Evolutionary conservation across 2,329 filamentous ascomycete species (phyloP).

Genomic region (Phaeophleospora eucalypticola): DNA sequence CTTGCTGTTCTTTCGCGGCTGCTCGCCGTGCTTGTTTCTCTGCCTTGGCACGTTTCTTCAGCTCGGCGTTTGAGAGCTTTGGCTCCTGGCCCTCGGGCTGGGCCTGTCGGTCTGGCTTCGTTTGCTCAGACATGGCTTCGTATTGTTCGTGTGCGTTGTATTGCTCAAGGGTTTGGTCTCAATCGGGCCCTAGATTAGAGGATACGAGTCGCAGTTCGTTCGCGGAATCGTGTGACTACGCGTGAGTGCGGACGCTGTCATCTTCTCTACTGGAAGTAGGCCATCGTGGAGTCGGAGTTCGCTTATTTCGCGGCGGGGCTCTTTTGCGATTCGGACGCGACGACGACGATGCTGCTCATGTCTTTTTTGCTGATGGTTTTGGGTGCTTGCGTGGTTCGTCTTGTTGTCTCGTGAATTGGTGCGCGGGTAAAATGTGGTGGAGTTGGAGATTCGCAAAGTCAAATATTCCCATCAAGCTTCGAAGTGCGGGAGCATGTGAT

Average conservation of each 20-base stretch:
- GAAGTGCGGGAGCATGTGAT: conserved; percentile 1
- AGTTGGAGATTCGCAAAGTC: too few relatives aligned
- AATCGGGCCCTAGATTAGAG: background rate
- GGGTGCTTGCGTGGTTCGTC: background rate
- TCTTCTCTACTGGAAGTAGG: conserved; percentile 5
- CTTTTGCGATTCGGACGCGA: background rate
- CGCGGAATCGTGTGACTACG: conserved; percentile 4
- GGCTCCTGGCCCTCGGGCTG: conserved; percentile 22
- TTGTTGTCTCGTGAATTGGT: background rate
- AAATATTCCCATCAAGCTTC: too few relatives aligned
- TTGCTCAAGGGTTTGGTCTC: background rate
- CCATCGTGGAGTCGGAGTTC: conserved; percentile 1
- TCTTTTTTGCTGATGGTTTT: background rate
- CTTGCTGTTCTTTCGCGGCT: conserved; percentile 31
- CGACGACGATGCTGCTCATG: background rate
- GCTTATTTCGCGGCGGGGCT: background rate
- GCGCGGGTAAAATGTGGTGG: too few relatives aligned
- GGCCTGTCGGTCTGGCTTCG: conserved; percentile 10
- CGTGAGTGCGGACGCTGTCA: background rate
- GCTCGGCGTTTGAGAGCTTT: conserved; percentile 68
- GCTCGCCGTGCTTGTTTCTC: conserved; percentile 86
- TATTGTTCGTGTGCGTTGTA: background rate
- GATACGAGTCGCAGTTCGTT: background rate
- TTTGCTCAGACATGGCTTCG: conserved; percentile 17
- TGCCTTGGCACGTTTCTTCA: conserved; percentile 85